phyloP scores from a whole-genome alignment of 139 green algal species.

The Pseudopediastrum boryanum region DNA sequence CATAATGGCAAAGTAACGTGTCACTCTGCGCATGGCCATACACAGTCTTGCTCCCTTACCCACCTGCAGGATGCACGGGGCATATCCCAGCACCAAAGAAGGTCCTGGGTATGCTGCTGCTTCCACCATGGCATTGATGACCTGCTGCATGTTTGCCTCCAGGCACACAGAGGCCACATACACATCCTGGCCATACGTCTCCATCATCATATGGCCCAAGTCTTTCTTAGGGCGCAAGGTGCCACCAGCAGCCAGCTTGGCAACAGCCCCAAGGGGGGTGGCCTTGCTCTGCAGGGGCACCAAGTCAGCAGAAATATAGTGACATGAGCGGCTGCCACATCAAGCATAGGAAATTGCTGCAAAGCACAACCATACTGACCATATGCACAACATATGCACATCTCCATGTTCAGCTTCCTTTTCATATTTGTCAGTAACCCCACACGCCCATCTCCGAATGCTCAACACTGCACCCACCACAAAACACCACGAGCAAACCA shows the following conservation, averaged over 20 bases:
- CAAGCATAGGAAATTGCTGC: too few relatives aligned
- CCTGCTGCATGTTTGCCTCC: conserved; percentile 58
- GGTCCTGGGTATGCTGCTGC: conserved; percentile 24
- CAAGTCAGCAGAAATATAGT: neutral
- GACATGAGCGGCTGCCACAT: too few relatives aligned
- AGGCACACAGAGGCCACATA: conserved; percentile 55
- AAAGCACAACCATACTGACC: too few relatives aligned
- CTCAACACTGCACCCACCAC: too few relatives aligned
- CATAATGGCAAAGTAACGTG: too few relatives aligned
- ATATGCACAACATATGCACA: too few relatives aligned
- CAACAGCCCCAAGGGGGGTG: conserved; percentile 51
- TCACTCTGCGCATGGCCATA: too few relatives aligned
- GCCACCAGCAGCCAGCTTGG: conserved; percentile 58
- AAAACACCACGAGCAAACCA: too few relatives aligned
- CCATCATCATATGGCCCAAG: conserved; percentile 41
- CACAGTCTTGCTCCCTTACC: too few relatives aligned
- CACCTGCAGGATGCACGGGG: conserved; percentile 51
- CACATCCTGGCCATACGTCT: conserved; percentile 50
- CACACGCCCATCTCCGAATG: too few relatives aligned
- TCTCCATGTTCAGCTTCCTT: too few relatives aligned
- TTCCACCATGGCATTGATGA: conserved; percentile 40
- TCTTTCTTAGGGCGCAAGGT: conserved; percentile 59
- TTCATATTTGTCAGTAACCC: too few relatives aligned
- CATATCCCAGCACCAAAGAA: conserved; percentile 55
- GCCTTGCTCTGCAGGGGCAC: conserved; percentile 46